Percentiles rank a stretch among this genome's conserved stretches.
phyloP scores from a whole-genome alignment of 176 grass and related monocot genomes.

The Juncus effusus region DNA sequence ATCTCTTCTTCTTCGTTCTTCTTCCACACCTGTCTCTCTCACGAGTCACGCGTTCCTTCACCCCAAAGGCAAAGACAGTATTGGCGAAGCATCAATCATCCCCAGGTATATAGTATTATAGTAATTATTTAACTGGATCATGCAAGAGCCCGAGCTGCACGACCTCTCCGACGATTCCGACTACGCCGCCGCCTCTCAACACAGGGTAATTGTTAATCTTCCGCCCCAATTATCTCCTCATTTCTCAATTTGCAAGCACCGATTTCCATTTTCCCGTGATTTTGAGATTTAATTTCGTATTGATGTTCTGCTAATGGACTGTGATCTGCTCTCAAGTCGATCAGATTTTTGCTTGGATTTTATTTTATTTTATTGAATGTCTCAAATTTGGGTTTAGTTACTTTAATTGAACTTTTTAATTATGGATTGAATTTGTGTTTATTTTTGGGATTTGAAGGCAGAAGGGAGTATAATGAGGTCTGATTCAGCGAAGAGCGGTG shows the following conservation, averaged over 20 bases:
- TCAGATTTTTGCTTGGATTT: not conserved
- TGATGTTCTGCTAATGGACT: not conserved
- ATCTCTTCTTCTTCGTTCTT: not conserved
- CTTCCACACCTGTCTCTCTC: not conserved
- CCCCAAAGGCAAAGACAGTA: constrained; percentile 4
- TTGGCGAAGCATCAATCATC: not conserved
- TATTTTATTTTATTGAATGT: not conserved
- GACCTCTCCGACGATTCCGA: constrained; percentile 96
- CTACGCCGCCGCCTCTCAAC: constrained; percentile 73
- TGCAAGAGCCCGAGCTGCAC: constrained; percentile 62
- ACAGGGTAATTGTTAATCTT: constrained; percentile 15
- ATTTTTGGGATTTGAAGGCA: constrained; percentile 39
- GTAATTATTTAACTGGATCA: not conserved
- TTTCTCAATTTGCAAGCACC: not conserved
- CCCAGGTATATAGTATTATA: not conserved
- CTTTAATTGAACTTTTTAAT: no score
- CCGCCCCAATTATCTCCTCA: constrained; percentile 15
- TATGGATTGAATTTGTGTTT: not conserved
- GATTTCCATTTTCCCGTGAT: not conserved
- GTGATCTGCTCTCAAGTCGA: not conserved
- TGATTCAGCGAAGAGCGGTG: constrained; percentile 43
- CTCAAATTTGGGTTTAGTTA: not conserved
- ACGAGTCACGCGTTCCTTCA: constrained; percentile 2
- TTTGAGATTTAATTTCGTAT: not conserved
- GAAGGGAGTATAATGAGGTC: constrained; percentile 34